Conservation (phyloP, 2,329 filamentous ascomycete species). For the Clathrospora elynae region DNA sequence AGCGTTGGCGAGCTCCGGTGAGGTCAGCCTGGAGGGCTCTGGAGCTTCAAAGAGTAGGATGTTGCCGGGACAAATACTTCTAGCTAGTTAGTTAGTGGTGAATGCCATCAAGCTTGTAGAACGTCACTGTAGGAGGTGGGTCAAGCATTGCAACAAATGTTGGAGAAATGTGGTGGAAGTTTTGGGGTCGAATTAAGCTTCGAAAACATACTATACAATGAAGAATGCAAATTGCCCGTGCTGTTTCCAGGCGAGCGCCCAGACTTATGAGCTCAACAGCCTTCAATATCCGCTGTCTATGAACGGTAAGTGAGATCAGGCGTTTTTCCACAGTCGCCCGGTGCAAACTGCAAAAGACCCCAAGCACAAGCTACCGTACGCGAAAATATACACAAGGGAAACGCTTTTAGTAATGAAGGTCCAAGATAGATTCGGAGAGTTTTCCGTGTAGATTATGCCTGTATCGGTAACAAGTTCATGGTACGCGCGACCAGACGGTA, state of each 20-base stretch:
- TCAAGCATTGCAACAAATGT: too few relatives aligned
- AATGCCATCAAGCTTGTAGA: too few relatives aligned
- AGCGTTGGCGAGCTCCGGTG: constrained; percentile 14
- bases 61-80: too few relatives aligned
- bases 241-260: too few relatives aligned
- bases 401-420: constrained; percentile 12
- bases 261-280: too few relatives aligned
- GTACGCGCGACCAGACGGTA: constrained; percentile 4
- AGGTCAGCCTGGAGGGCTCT: too few relatives aligned
- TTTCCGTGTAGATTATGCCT: constrained; percentile 3
- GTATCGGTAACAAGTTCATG: constrained; percentile 2
- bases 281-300: not conserved
- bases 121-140: too few relatives aligned
- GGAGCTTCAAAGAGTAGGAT: too few relatives aligned
- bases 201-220: constrained; percentile 13
- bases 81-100: too few relatives aligned
- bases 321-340: constrained; percentile 3
- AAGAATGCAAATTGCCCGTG: not conserved
- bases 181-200: constrained; percentile 2
- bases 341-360: not conserved
- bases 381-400: constrained; percentile 12
- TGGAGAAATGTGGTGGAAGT: too few relatives aligned
- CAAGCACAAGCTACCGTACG: not conserved
- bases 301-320: constrained; percentile 2
- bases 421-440: not conserved